phyloP scores from a whole-genome alignment of 2,329 filamentous ascomycete species.

The Rhexocercosporidium sp. region DNA sequence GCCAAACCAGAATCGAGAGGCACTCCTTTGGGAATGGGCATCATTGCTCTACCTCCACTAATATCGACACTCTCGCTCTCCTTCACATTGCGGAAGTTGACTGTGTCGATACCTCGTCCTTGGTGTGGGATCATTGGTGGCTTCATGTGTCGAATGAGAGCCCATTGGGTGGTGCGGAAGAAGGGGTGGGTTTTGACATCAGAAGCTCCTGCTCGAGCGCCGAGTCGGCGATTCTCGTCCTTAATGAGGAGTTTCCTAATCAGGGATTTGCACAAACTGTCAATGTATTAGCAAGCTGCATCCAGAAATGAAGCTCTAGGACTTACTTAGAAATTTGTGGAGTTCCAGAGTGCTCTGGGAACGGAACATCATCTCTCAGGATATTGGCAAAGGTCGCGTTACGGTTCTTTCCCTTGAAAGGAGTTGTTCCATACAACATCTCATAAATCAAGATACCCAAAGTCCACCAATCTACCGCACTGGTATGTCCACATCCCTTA shows the following conservation, averaged over 20 bases:
- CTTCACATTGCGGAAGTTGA: conserved; percentile 98
- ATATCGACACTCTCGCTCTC: conserved; percentile 96
- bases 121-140: conserved; percentile 95
- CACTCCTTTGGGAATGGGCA: conserved; percentile 69
- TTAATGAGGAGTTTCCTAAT: conserved; percentile 98
- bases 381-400: conserved; percentile 99
- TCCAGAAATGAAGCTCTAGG: not conserved
- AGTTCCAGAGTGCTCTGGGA: conserved; percentile 84
- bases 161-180: conserved; percentile 96
- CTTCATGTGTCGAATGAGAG: conserved; percentile 95
- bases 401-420: conserved; percentile 98
- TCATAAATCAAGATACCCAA: conserved; percentile 96
- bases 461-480: conserved; percentile 99
- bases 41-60: conserved; percentile 57
- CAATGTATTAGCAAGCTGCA: conserved; percentile 41
- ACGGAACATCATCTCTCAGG: conserved; percentile 90
- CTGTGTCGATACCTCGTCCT: conserved; percentile 86
- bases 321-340: conserved; percentile 92
- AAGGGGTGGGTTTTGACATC: conserved; percentile 97
- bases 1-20: conserved; percentile 84
- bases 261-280: conserved; percentile 90
- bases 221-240: conserved; percentile 91
- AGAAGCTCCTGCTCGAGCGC: conserved; percentile 91
- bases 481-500: conserved; percentile 97
- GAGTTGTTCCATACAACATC: conserved; percentile 98